Evolutionary conservation across 2,329 filamentous ascomycete genomes (phyloP).

Genomic region (Fusarium dlaminii): DNA sequence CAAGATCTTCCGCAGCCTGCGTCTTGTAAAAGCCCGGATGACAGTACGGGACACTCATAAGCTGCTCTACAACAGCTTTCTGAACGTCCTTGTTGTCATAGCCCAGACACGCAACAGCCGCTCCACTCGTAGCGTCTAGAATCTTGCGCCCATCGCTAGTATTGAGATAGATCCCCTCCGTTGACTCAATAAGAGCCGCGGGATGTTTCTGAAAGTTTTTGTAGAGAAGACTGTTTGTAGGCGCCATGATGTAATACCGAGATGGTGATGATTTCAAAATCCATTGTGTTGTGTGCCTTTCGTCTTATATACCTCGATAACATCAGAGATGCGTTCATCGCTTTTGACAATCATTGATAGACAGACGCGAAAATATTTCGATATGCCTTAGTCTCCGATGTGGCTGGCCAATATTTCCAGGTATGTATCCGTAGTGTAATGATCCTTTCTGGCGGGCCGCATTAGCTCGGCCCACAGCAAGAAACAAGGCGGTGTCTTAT

Average conservation of each 20-base stretch:
- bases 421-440: background rate
- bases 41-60: constrained; percentile 33
- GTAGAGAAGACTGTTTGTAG: constrained; percentile 38
- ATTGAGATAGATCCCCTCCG: constrained; percentile 29
- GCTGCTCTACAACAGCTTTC: constrained; percentile 31
- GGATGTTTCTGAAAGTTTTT: constrained; percentile 39
- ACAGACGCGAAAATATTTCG: background rate
- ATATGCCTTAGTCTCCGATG: background rate
- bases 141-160: constrained; percentile 36
- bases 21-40: constrained; percentile 38
- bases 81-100: constrained; percentile 37
- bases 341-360: background rate
- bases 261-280: background rate
- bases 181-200: constrained; percentile 32
- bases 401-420: background rate
- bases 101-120: constrained; percentile 37
- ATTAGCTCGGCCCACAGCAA: background rate
- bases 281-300: background rate
- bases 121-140: constrained; percentile 38
- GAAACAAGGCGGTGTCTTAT: background rate
- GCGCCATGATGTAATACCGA: constrained; percentile 13
- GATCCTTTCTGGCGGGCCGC: background rate
- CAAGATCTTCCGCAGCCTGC: constrained; percentile 27
- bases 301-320: constrained; percentile 4
- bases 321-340: background rate